phyloP scores from a whole-genome alignment of 352 stramenopile species.

The Globisporangium solare region DNA sequence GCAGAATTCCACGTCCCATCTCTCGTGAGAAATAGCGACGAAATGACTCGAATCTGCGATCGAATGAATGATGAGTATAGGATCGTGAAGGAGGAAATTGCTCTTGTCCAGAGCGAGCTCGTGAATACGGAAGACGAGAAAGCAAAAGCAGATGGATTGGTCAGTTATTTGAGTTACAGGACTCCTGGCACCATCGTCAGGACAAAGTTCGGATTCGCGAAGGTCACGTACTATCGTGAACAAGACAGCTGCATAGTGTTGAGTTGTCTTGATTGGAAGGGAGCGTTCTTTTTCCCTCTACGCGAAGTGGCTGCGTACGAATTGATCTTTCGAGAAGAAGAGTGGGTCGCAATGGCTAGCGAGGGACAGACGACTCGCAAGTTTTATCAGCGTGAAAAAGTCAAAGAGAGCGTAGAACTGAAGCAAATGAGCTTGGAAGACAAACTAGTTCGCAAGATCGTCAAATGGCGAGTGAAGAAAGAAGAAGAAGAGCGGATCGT shows the following conservation, averaged over 20 bases:
- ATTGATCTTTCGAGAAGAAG: slow-evolving; percentile 38
- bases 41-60: slow-evolving; percentile 46
- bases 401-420: slow-evolving; percentile 20
- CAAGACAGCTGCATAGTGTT: slow-evolving; percentile 51
- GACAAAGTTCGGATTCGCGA: slow-evolving; percentile 47
- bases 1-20: slow-evolving; percentile 62
- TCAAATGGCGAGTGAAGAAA: slow-evolving; percentile 36
- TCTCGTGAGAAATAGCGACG: slow-evolving; percentile 49
- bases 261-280: slow-evolving; percentile 37
- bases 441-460: slow-evolving; percentile 23
- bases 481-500: slow-evolving; percentile 29
- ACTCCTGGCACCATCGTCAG: slow-evolving; percentile 29
- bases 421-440: slow-evolving; percentile 46
- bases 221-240: slow-evolving; percentile 42
- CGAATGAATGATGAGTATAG: slow-evolving; percentile 31
- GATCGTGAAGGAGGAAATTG: slow-evolving; percentile 17
- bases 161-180: slow-evolving; percentile 42
- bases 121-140: slow-evolving; percentile 12
- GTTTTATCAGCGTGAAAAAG: slow-evolving; percentile 21
- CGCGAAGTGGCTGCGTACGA: slow-evolving; percentile 40
- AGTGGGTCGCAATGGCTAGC: slow-evolving; percentile 34
- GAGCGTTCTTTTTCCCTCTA: slow-evolving; percentile 45
- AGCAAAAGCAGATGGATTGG: slow-evolving; percentile 16
- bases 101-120: slow-evolving; percentile 15
- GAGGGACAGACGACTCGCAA: slow-evolving; percentile 28